Evolutionary conservation across 1,284 basidiomycete species (phyloP), one percentile per base, ranked within the genome.

Genomic region (Microbotryum lychnidis-dioicae): DNA sequence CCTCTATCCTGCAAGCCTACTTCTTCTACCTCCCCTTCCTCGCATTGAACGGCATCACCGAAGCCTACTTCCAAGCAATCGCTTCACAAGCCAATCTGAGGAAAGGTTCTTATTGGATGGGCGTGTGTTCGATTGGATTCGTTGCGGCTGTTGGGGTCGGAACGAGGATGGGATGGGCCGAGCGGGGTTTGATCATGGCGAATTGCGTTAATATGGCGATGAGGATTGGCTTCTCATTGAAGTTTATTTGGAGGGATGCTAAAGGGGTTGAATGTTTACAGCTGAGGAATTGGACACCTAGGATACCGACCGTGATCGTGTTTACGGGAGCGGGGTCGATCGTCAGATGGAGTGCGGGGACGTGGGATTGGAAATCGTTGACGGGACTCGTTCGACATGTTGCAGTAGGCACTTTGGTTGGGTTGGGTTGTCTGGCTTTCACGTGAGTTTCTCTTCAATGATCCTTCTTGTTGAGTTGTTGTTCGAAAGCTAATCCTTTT

Each of bases 11-110:
- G 4, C 75, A 77, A 27, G 84, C 85, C 1, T 96, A 91, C 81
- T 74, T 86, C 27, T 85, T 83, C 77, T 93, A 91, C 71, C 85
- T 96, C 65, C 93, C 92, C 1, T 81, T 88, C 21, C 81, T 97
- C 69, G 87, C 87, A 5, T 77, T 89, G 68, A 97, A 97, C 73
- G 92, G 92, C 4, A 82, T 88, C 1, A 78, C 93, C 25, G 92
- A 97, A 74, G 87, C 91, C 0, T 93, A 93, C 76, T 80, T 92
- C 67, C 83, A 87, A 3, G 87, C 89, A 56, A 84, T 85, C 2
- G 87, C 89, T 4, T 79, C 79, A 2, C 78, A 83, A 0, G 69
- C 74, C 2, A 85, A 89, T 73, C 75, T 92, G 6, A 81, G 79
- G 54, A 73, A 73, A 7, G 88, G 90, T 72, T 86, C 84, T 66